phyloP scores from a whole-genome alignment of 2,329 filamentous ascomycete species.

The Verticillium zaregamsianum region DNA sequence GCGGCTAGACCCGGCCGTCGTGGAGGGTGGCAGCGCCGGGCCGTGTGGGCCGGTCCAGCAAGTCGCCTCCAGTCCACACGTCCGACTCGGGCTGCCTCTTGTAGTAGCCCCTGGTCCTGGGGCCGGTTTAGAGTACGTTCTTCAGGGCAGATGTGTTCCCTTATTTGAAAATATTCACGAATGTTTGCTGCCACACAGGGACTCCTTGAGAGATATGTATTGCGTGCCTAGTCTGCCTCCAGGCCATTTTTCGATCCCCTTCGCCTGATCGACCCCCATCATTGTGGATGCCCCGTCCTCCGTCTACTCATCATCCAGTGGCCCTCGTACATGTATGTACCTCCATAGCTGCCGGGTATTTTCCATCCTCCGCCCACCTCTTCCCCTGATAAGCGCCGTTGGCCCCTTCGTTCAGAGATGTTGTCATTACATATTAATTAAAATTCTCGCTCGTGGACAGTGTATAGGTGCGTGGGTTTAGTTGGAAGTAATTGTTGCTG shows the following conservation, averaged over 20 bases:
- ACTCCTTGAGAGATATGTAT: background rate
- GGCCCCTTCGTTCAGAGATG: background rate
- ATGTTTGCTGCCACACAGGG: background rate
- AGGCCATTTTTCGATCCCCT: background rate
- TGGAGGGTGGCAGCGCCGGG: background rate
- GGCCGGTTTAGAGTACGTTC: too few relatives aligned
- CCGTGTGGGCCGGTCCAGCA: background rate
- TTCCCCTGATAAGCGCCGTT: background rate
- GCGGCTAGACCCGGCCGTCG: background rate
- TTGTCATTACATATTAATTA: background rate
- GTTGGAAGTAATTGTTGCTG: background rate
- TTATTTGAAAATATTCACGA: too few relatives aligned
- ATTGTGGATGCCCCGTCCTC: background rate
- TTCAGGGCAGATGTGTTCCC: too few relatives aligned
- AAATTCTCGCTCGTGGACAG: background rate
- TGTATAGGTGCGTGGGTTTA: background rate
- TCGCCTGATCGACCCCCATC: background rate
- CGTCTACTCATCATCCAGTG: background rate
- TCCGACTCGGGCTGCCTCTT: too few relatives aligned
- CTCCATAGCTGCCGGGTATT: background rate
- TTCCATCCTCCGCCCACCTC: background rate
- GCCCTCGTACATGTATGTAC: background rate
- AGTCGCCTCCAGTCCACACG: background rate
- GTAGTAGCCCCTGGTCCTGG: too few relatives aligned
- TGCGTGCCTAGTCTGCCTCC: background rate